Evolutionary conservation across 73 alveolate species (phyloP).

Genomic region (Strombidium stylifer): DNA sequence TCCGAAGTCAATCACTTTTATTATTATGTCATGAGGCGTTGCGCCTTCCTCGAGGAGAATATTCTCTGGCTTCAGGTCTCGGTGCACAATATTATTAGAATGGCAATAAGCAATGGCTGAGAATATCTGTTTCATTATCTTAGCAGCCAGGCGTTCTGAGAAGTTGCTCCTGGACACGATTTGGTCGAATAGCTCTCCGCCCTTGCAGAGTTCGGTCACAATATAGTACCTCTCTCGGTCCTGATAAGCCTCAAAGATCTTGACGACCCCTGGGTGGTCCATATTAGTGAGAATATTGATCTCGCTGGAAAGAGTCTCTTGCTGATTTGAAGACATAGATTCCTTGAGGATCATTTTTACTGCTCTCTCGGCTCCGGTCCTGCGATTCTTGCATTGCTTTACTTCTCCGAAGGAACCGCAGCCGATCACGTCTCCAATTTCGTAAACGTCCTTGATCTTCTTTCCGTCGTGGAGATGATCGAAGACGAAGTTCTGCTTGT

Average conservation of each 20-base stretch:
- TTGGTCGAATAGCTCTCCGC: slow-evolving; percentile 89
- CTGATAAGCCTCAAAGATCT: slow-evolving; percentile 81
- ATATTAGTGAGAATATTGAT: too few relatives aligned
- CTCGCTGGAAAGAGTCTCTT: too few relatives aligned
- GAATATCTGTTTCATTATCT: slow-evolving; percentile 73
- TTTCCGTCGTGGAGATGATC: background rate
- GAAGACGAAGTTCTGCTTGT: background rate
- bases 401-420: too few relatives aligned
- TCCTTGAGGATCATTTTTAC: too few relatives aligned
- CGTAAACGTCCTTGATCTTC: background rate
- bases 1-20: slow-evolving; percentile 95
- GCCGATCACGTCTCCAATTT: too few relatives aligned
- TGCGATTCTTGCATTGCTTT: too few relatives aligned
- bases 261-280: slow-evolving; percentile 91
- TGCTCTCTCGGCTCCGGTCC: too few relatives aligned
- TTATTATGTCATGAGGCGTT: slow-evolving; percentile 49
- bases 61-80: slow-evolving; percentile 96
- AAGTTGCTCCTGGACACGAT: slow-evolving; percentile 63
- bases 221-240: slow-evolving; percentile 81
- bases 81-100: slow-evolving; percentile 80
- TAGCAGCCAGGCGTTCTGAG: slow-evolving; percentile 83
- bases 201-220: slow-evolving; percentile 81
- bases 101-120: slow-evolving; percentile 90
- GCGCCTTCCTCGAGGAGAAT: slow-evolving; percentile 63
- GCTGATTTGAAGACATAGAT: too few relatives aligned